Conservation (phyloP, 1,139 yeast species). For the Hyphopichia pseudoburtonii region DNA sequence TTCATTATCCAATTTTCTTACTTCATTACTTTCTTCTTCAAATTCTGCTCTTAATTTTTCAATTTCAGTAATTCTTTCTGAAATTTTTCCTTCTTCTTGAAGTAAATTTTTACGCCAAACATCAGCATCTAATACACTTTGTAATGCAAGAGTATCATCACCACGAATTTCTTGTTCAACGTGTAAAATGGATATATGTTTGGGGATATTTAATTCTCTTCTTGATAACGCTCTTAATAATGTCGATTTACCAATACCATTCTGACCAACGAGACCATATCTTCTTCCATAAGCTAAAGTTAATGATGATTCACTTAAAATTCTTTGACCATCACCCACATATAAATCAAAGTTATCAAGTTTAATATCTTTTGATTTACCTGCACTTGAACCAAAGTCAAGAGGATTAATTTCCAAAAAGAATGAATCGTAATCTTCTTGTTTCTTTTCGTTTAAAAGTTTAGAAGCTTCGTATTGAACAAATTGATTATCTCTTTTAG, state of each 20-base stretch:
- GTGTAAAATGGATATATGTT: conserved; percentile 90
- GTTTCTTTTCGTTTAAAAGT: conserved; percentile 61
- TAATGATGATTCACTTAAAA: conserved; percentile 82
- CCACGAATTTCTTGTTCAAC: conserved; percentile 97
- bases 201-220: conserved; percentile 91
- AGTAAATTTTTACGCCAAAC: conserved; percentile 95
- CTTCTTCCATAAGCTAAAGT: conserved; percentile 90
- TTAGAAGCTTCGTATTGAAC: conserved; percentile 93
- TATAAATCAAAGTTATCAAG: conserved; percentile 89
- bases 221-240: conserved; percentile 84
- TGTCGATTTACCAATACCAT: conserved; percentile 99
- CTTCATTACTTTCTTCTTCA: conserved; percentile 82
- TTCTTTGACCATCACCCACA: conserved; percentile 94
- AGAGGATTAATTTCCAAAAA: conserved; percentile 93
- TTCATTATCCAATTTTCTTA: conserved; percentile 81
- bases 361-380: conserved; percentile 93
- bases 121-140: conserved; percentile 95
- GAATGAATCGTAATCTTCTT: conserved; percentile 87
- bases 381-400: conserved; percentile 87
- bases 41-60: conserved; percentile 67
- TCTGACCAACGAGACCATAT: conserved; percentile 96
- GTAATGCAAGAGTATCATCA: conserved; percentile 86
- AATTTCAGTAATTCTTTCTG: conserved; percentile 72
- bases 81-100: conserved; percentile 71
- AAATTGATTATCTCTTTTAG: conserved; percentile 85